Evolutionary conservation across 768 basidiomycete genomes (phyloP), one percentile per base, ranked within the genome.

Genomic region (Cystofilobasidium macerans): DNA sequence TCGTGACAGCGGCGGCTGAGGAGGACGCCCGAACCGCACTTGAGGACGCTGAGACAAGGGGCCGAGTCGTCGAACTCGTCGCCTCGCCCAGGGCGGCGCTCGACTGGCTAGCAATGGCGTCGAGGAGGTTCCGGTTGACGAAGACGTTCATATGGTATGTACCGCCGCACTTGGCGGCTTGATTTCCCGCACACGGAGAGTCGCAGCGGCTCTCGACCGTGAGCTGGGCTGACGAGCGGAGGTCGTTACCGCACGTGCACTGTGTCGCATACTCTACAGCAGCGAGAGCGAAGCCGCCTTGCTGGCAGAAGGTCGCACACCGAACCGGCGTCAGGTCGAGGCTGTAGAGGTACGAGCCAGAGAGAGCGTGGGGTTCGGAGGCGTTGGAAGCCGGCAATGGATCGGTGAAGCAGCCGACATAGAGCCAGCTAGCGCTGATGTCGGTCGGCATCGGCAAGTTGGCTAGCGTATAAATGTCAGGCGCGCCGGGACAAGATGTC

Each of bases 341-440:
- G 33, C 36, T 24, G 13, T 51, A 24, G 6, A 14, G 18, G 62
- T 63, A 63, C 51, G 28, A 14, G 51, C 22, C 40, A 14, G 38
- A 8, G 51, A 63, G 62, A 53, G 53, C 53, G 51, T 63, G 62
- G n/a, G 36, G 7, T 24, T 20, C 26, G 26, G 13, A 28, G 30
- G 42, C 28, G 51, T 54, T 54, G 51, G 22, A 38, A 6, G 51
- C 9, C 4, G 48, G 35, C 20, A 36, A 18, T 7, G 61, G 61
- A 28, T 63, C 62, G 38, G 24, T 38, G 36, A 26, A 63, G 38
- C 62, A 63, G n/a, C 62, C 62, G 2, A 16, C 53, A 30, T 63
- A 63, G 0, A 16, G 22, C 62, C 62, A 63, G 26, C 26, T 26
- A 18, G 62, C 28, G 6, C 7, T 30, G 28, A 54, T 26, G 30